Evolutionary conservation across 2,329 filamentous ascomycete species (phyloP).

Genomic region (Fusarium tricinctum): DNA sequence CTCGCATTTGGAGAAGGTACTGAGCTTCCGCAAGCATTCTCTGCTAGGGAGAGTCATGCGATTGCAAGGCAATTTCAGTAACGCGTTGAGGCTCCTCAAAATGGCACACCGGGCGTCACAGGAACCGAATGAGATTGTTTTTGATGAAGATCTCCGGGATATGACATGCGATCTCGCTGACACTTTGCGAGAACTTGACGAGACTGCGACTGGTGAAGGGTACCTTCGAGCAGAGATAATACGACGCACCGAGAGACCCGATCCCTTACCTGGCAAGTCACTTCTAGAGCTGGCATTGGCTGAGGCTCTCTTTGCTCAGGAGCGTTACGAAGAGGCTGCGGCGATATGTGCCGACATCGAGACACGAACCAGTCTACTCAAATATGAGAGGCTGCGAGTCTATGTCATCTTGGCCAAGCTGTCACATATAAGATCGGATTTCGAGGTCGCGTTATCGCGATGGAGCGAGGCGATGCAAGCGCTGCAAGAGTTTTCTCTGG

Average conservation of each 20-base stretch:
- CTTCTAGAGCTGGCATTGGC: conserved; percentile 41
- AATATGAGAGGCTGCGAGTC: conserved; percentile 40
- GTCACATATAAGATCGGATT: conserved; percentile 36
- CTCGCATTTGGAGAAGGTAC: conserved; percentile 32
- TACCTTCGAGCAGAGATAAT: conserved; percentile 37
- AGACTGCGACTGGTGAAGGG: conserved; percentile 28
- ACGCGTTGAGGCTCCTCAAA: conserved; percentile 28
- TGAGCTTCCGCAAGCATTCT: conserved; percentile 39
- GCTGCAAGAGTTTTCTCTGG: conserved; percentile 37
- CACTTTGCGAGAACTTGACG: conserved; percentile 39
- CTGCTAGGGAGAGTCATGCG: conserved; percentile 41
- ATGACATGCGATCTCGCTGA: conserved; percentile 44
- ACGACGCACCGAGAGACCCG: conserved; percentile 22
- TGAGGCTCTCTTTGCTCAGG: conserved; percentile 42
- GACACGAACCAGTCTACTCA: conserved; percentile 35
- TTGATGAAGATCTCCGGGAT: conserved; percentile 43
- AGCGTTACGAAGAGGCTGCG: conserved; percentile 33
- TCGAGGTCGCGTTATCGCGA: conserved; percentile 34
- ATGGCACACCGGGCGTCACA: conserved; percentile 20
- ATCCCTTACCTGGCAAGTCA: conserved; percentile 32
- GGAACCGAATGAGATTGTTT: conserved; percentile 23
- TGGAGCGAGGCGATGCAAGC: conserved; percentile 44
- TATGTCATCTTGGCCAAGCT: conserved; percentile 41
- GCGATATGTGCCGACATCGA: conserved; percentile 33
- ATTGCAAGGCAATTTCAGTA: conserved; percentile 33